Evolutionary conservation across 345 rosid genomes (phyloP).

Genomic region (thale cress (Arabidopsis thaliana)): TAIR10.1 NC_003074.8:17761501-17762000

Average conservation of each 20-base stretch:
- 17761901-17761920: conserved; percentile 45
- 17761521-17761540: not conserved
- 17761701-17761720: not conserved
- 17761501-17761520: not conserved
- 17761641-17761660: not conserved
- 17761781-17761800: conserved; percentile 59
- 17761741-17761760: conserved; percentile 64
- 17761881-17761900: conserved; percentile 54
- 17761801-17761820: conserved; percentile 81
- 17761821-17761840: conserved; percentile 77
- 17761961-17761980: conserved; percentile 38
- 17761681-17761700: not conserved
- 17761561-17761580: not conserved
- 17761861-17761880: conserved; percentile 47
- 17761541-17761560: not conserved
- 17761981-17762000: conserved; percentile 57
- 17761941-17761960: conserved; percentile 2
- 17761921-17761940: not conserved
- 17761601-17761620: not conserved
- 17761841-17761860: conserved; percentile 86
- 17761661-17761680: not conserved
- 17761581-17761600: no score
- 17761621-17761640: not conserved
- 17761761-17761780: conserved; percentile 73
- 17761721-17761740: not conserved